Base-by-base conservation (phyloP, 2,329 filamentous ascomycete species). In the Aspergillus pseudonomiae region DNA sequence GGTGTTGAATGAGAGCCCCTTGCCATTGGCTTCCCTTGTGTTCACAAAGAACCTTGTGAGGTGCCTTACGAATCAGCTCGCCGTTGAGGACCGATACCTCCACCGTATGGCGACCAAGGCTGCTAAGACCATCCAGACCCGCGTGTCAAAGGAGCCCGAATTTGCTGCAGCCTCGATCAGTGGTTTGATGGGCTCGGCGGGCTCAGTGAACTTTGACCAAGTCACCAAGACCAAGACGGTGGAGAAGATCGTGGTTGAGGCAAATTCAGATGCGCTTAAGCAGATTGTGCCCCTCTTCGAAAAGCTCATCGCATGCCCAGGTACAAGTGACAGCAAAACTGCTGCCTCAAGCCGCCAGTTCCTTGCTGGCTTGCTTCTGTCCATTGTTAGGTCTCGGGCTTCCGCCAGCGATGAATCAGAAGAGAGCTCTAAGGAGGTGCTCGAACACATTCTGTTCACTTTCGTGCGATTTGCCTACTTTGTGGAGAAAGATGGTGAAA, bases 11-110 rank as follows among this genome's bases (percentile, higher is more conserved):
- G 82, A 80, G 43, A 80, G 80, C 71, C 74, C 86, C 76, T 67
- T 76, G 66, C 67, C 82, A 74, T 62, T 85, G 84, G 70, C 86
- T 81, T 59, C 83, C 77, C 67, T 83, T 10, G 82, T 97, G 0
- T 96, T 98, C 75, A 93, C 91, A 71, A 88, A 89, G 65, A 96
- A 97, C 71, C 81, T 97, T 26, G 88, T 96, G 79, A 85, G 88
- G 56, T 94, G 90, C 72, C 80, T 97, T 53, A 90, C 92, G 78
- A 95, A 96, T 75, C 92, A 96, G 72, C 86, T 93, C 6, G 87
- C 90, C 2, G 89, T 91, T 54, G 83, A 91, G 66, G 91, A 94
- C 68, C 86, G 92, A 24, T 93, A 92, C 71, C 83, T 97, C 16
- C 90, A 97, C 77, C 88, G 89, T 45, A 90, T 92, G 50, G 92